Conservation (phyloP, 1,139 yeast species). For the Hansenula lynferdii region DNA sequence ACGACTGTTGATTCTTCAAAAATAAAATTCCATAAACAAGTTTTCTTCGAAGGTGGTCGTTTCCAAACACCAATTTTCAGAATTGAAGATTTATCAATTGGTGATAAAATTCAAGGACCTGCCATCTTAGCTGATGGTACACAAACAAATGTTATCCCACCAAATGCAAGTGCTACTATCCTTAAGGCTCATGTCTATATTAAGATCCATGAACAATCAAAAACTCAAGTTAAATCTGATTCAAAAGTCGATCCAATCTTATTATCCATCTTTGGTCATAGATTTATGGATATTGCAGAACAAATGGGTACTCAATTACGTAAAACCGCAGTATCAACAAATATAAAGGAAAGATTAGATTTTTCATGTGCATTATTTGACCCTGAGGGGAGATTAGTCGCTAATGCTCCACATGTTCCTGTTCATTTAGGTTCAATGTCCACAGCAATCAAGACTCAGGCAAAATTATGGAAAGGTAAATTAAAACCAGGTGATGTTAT, state of each 20-base stretch:
- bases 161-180: constrained; percentile 59
- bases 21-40: constrained; percentile 28
- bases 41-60: constrained; percentile 49
- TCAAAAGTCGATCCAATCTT: constrained; percentile 57
- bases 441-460: constrained; percentile 70
- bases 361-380: constrained; percentile 84
- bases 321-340: constrained; percentile 80
- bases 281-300: constrained; percentile 87
- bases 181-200: constrained; percentile 57
- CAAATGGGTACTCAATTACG: constrained; percentile 83
- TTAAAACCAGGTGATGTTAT: constrained; percentile 67
- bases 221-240: constrained; percentile 29
- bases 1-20: constrained; percentile 19
- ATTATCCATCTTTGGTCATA: constrained; percentile 73
- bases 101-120: constrained; percentile 63
- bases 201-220: constrained; percentile 22
- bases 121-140: constrained; percentile 82
- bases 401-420: constrained; percentile 87
- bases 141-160: constrained; percentile 80
- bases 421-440: constrained; percentile 89
- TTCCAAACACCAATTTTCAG: constrained; percentile 45
- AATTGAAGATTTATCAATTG: constrained; percentile 46
- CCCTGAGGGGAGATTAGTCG: constrained; percentile 69
- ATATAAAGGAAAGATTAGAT: constrained; percentile 78
- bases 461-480: constrained; percentile 56